A percentile compares a stretch with the other conserved stretches of the same genome.
phyloP scores from a whole-genome alignment of 805 yeast species.

The Wickerhamomyces bovis region DNA sequence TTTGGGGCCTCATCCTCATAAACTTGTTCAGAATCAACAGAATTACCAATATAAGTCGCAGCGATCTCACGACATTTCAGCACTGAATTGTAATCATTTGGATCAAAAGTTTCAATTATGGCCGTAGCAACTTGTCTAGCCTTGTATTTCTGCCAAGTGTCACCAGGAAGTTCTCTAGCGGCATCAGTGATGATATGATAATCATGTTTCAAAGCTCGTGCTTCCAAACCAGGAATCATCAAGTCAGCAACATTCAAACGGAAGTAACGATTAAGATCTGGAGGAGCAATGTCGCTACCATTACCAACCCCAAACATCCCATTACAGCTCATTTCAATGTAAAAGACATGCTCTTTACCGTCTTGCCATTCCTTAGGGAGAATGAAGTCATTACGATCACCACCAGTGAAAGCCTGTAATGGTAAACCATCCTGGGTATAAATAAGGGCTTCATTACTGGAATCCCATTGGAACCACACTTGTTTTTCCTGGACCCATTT shows the following conservation, averaged over 20 bases:
- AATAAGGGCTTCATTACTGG: conserved; percentile 78
- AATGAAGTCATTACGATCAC: conserved; percentile 69
- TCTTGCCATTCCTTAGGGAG: conserved; percentile 53
- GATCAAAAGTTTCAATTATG: conserved; percentile 82
- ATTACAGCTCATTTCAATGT: conserved; percentile 87
- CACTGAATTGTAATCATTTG: conserved; percentile 52
- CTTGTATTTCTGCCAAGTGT: conserved; percentile 74
- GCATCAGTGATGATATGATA: conserved; percentile 89
- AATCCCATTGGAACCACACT: conserved; percentile 76
- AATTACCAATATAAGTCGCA: conserved; percentile 53
- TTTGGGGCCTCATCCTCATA: conserved; percentile 32
- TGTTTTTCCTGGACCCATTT: conserved; percentile 37
- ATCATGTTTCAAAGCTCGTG: conserved; percentile 71
- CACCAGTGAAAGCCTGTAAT: conserved; percentile 79
- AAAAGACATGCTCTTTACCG: conserved; percentile 56
- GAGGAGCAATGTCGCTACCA: conserved; percentile 57
- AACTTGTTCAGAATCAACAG: conserved; percentile 61
- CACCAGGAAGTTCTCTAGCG: conserved; percentile 75
- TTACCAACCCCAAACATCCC: conserved; percentile 84
- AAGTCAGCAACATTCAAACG: conserved; percentile 65
- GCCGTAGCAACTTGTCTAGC: conserved; percentile 76
- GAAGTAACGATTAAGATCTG: conserved; percentile 69
- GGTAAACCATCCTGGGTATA: conserved; percentile 64
- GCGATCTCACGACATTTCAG: conserved; percentile 63
- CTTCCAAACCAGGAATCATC: conserved; percentile 73